Evolutionary conservation across 805 yeast species (phyloP), one percentile per base, ranked within the genome.

Genomic region (Naumovozyma castellii): DNA sequence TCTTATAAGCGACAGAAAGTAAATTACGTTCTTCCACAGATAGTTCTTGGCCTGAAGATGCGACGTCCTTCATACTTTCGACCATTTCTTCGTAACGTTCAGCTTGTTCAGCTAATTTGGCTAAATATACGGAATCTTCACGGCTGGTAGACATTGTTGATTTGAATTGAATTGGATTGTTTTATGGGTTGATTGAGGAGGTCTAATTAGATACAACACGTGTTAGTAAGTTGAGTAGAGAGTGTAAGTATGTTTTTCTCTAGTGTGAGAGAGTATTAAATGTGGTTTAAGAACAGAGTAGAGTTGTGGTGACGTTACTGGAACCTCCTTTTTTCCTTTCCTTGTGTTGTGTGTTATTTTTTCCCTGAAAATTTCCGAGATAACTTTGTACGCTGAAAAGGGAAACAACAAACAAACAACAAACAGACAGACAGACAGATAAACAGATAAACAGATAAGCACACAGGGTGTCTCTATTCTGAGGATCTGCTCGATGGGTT

Each of bases 11-110:
- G 56, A 88, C 96, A 20, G 95, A 84, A 56, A 88, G 74, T 54
- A 88, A 75, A 70, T 88, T 88, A 69, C 97, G 87, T 73, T 88
- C 97, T 71, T 90, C 97, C 51, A 88, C 94, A 34, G 90, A 80
- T 54, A 88, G 73, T 66, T 88, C 96, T 68, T 84, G 86, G 46
- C 95, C 95, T 36, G 92, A 78, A 37, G 92, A 80, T 54, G 96
- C 96, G 58, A 90, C 96, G 38, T 84, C 81, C 67, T 87, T 87
- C 96, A 88, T 88, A 73, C 84, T 84, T 67, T 84, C 94, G 56
- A 88, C 96, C 96, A 84, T 85, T 72, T 88, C 97, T 72, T 88
- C 96, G 65, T 86, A 88, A 70, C 97, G 90, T 73, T 88, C 97
- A 60, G 96, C 96, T 45, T 88, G 96, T 72, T 88, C 97, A 61